A percentile compares a stretch with the other conserved stretches of the same genome.
Conservation (phyloP, 2,329 filamentous ascomycete genomes). For the Gliomastix tumulicola region DNA sequence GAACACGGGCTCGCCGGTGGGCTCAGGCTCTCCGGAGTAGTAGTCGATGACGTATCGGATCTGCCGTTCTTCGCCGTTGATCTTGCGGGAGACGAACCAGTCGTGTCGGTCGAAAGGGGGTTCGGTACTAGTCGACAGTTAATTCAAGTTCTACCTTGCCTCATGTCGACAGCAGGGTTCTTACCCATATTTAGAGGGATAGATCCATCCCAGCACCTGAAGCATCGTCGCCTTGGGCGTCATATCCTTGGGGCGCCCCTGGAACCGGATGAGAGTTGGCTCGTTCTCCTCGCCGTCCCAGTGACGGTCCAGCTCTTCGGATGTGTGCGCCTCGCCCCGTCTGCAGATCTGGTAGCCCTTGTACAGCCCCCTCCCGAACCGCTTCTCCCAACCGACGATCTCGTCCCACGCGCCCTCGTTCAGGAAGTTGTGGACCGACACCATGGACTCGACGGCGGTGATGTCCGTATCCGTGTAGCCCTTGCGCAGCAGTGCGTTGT, state of each 20-base stretch:
- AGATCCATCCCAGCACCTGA: constrained; percentile 71
- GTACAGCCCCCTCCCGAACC: constrained; percentile 68
- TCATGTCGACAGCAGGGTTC: constrained; percentile 20
- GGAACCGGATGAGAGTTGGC: constrained; percentile 78
- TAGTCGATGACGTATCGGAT: constrained; percentile 96
- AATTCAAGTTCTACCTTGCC: background rate
- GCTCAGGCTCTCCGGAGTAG: constrained; percentile 77
- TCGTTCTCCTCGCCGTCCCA: constrained; percentile 46
- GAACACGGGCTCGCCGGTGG: constrained; percentile 87
- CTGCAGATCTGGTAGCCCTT: constrained; percentile 69
- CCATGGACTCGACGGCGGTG: constrained; percentile 93
- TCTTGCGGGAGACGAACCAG: constrained; percentile 80
- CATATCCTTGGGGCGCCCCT: constrained; percentile 80
- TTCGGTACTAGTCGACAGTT: constrained; percentile 53
- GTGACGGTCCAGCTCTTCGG: constrained; percentile 37
- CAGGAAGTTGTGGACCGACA: constrained; percentile 94
- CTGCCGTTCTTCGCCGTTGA: constrained; percentile 63
- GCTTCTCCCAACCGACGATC: constrained; percentile 87
- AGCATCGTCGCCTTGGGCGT: constrained; percentile 88
- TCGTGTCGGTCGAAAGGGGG: constrained; percentile 96
- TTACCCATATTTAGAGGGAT: constrained; percentile 72
- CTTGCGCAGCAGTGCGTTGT: constrained; percentile 94
- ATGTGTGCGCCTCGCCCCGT: constrained; percentile 61
- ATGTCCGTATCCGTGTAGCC: constrained; percentile 92
- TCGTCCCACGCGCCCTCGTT: constrained; percentile 97